phyloP scores from a whole-genome alignment of 2,329 filamentous ascomycete genomes.

The Aspergillus alliaceus region DNA sequence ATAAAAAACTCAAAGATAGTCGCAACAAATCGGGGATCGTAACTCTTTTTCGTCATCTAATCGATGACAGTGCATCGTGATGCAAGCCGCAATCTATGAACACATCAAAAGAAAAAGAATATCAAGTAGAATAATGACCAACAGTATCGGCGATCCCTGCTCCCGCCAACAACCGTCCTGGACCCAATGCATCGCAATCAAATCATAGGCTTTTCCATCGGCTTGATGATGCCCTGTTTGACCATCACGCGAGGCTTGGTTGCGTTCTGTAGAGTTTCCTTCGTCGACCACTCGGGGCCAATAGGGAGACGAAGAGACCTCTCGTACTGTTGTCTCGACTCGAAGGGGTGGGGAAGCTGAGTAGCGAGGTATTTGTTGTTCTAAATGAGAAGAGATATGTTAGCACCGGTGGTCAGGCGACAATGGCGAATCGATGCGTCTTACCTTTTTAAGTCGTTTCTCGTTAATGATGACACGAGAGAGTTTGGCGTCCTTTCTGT shows the following conservation, averaged over 20 bases:
- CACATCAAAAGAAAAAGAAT: not conserved
- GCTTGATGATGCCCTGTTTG: slow-evolving; percentile 86
- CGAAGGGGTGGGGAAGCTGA: slow-evolving; percentile 83
- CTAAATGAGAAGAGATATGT: slow-evolving; percentile 40
- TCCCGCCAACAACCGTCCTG: slow-evolving; percentile 8
- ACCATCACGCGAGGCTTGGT: slow-evolving; percentile 87
- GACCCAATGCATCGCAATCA: slow-evolving; percentile 27
- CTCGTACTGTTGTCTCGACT: slow-evolving; percentile 86
- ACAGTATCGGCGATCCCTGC: not conserved
- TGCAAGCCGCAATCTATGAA: not conserved
- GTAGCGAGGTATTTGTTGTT: slow-evolving; percentile 85
- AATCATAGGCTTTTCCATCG: slow-evolving; percentile 75
- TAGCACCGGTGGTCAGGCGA: not conserved
- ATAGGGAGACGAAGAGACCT: slow-evolving; percentile 80
- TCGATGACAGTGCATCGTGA: not conserved
- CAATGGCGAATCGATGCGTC: slow-evolving; percentile 11
- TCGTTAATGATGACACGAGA: slow-evolving; percentile 89
- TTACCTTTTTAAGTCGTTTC: slow-evolving; percentile 82
- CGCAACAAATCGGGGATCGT: not conserved
- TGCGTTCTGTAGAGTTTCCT: slow-evolving; percentile 84
- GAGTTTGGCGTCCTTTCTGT: slow-evolving; percentile 79
- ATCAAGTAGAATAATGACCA: not conserved
- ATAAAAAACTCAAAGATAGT: no score
- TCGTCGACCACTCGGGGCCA: slow-evolving; percentile 95
- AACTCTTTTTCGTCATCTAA: not conserved